Base-by-base conservation (phyloP, 2,329 filamentous ascomycete genomes). In the Hypomyces rosellus region DNA sequence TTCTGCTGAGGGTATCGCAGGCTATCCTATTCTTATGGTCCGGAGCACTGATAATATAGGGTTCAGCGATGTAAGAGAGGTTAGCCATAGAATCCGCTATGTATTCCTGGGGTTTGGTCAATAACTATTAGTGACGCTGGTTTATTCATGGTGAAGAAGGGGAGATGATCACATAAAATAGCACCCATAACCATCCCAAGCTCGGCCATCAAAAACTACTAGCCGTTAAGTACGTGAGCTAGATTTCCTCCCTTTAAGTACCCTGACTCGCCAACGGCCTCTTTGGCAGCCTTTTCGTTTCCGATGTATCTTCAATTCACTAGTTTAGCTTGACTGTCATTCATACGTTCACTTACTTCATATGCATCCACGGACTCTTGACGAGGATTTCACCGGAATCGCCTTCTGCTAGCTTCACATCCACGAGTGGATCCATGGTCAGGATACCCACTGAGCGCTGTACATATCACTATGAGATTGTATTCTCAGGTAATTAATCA, bases 1-100 rank as follows among this genome's bases (percentile, higher is more conserved):
- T 20, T 18, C 14, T 49, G 11, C 57, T 39, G n/a, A 58, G 30
- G 11, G 55, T 52, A 1, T 39, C 57, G 12, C 56, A 58, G 11
- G 55, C 38, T 7, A 53, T 40, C 13, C 36, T 51, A 1, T 41
- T 34, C 12, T 56, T 50, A 18, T 54, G 39, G 33, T 56, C 51
- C 2, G 56, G 56, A 3, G 57, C 46, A 2, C 34, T 52, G 18
- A 59, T 38, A 12, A 57, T 45, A 14, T 22, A 49, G 2, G 51
- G 56, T 16, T 60, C 56, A 5, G 52, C 16, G 18, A 60, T 46
- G 44, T 57, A 58, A 1, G 53, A 42, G 0, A 60, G 51, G 25
- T 30, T 22, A 1, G 16, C 45, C n/a, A 60, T 16, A 3, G 42
- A 40, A 14, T 34, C 41, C 16, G 58, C 56, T 11, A 60, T 55